These are phyloP conservation scores for Aspergillus sp. DNA, from an alignment of 2,329 filamentous ascomycete species.

Conservation along the genomic window DNA sequence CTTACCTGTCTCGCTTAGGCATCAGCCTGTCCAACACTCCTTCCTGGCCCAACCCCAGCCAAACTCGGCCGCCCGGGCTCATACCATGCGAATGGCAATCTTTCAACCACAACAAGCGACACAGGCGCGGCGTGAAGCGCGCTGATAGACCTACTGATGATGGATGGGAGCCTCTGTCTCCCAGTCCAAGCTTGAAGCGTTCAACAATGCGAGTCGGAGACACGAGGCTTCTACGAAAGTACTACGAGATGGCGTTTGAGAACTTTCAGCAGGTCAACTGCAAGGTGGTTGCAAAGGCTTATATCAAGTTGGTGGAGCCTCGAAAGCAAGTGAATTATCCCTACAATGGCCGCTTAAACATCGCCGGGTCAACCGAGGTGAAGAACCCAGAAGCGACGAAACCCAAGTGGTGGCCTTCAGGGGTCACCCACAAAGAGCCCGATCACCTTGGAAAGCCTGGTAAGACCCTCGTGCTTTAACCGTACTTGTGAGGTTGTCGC, in stretches of 20 bases:
- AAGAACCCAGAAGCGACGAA: constrained; percentile 48
- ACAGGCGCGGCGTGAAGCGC: constrained; percentile 29
- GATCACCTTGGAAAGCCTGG: constrained; percentile 50
- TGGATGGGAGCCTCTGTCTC: constrained; percentile 25
- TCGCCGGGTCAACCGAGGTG: constrained; percentile 32
- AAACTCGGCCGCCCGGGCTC: constrained; percentile 26
- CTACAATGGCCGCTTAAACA: constrained; percentile 46
- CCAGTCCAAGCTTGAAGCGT: constrained; percentile 27
- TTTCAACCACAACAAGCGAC: constrained; percentile 32
- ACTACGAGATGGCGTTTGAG: constrained; percentile 45
- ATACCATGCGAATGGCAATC: constrained; percentile 41
- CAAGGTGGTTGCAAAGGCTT: constrained; percentile 47
- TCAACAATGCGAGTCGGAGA: constrained; percentile 36
- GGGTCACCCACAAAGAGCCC: constrained; percentile 49
- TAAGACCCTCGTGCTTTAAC: constrained; percentile 27
- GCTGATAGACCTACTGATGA: constrained; percentile 20
- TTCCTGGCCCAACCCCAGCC: constrained; percentile 31
- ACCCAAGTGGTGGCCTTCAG: constrained; percentile 45
- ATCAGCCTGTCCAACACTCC: constrained; percentile 16
- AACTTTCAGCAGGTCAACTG: constrained; percentile 49
- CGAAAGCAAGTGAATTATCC: constrained; percentile 51
- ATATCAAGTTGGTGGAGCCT: constrained; percentile 49
- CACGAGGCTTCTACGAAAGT: constrained; percentile 33
- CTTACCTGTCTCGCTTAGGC: constrained; percentile 6
- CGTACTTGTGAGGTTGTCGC: background rate